A percentile compares a stretch with the other conserved stretches of the same genome.
These are phyloP conservation scores for Cystobasidiaceae sp. DNA, from an alignment of 1,284 basidiomycete genomes.

Conservation along the genomic window DNA sequence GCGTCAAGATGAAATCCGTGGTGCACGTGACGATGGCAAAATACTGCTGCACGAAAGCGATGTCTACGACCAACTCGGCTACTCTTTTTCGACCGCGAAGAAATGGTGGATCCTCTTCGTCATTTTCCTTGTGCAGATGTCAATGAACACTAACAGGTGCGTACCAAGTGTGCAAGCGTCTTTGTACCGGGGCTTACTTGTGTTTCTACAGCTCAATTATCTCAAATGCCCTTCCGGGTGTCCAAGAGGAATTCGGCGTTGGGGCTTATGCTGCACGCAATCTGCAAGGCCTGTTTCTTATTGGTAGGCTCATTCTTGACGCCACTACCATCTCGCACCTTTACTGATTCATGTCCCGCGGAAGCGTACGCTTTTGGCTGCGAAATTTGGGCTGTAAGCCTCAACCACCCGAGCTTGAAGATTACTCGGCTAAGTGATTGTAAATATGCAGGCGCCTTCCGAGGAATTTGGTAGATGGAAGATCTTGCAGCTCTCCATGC, in stretches of 20 bases:
- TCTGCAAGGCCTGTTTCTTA: constrained; percentile 49
- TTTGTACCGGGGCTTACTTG: no score
- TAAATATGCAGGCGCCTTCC: constrained; percentile 26
- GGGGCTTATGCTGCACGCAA: constrained; percentile 46
- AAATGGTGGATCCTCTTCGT: constrained; percentile 20
- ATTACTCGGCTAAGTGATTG: constrained; percentile 25
- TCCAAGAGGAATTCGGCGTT: constrained; percentile 44
- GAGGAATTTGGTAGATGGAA: constrained; percentile 44
- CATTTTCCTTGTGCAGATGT: constrained; percentile 2
- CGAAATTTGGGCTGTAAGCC: constrained; percentile 44
- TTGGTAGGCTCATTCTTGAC: constrained; percentile 29
- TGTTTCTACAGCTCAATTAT: constrained; percentile 47
- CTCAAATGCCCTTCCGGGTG: constrained; percentile 42
- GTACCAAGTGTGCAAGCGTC: no score
- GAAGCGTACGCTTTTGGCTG: constrained; percentile 22
- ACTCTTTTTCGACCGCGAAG: background rate
- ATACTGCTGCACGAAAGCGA: constrained; percentile 15
- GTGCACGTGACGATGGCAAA: constrained; percentile 12
- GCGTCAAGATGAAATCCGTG: background rate
- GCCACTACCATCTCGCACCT: background rate
- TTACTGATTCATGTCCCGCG: background rate
- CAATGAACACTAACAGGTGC: no score
- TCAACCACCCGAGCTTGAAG: constrained; percentile 37
- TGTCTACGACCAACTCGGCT: background rate
- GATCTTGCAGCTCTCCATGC: constrained; percentile 44